A percentile compares a stretch with the other conserved stretches of the same genome.
Conservation (phyloP, 768 basidiomycete species). For the Kwoniella pini region DNA sequence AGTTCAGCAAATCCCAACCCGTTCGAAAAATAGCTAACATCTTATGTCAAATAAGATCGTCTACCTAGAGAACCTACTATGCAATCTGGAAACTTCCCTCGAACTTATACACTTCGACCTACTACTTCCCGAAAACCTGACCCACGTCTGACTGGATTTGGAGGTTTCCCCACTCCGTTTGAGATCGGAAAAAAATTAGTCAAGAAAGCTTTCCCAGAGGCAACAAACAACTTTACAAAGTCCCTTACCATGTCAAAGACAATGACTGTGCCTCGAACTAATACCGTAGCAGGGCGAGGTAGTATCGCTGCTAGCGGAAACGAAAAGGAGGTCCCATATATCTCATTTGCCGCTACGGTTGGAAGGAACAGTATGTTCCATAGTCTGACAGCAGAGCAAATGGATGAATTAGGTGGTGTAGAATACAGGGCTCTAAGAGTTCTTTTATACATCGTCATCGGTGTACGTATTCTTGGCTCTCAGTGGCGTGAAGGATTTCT, state of each 20-base stretch:
- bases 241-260: constrained; percentile 70
- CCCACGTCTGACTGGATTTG: constrained; percentile 47
- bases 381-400: constrained; percentile 70
- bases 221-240: constrained; percentile 63
- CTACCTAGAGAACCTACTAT: constrained; percentile 37
- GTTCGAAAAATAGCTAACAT: no score
- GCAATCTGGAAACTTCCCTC: constrained; percentile 35
- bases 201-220: constrained; percentile 64
- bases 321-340: constrained; percentile 66
- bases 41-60: constrained; percentile 6
- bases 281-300: constrained; percentile 42
- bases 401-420: constrained; percentile 89
- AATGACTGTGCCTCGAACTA: constrained; percentile 57
- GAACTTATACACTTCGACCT: constrained; percentile 46
- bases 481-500: no score
- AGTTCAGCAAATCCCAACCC: background rate
- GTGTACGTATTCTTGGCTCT: constrained; percentile 59
- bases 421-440: constrained; percentile 84
- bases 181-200: constrained; percentile 59
- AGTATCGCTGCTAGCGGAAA: constrained; percentile 56
- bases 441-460: constrained; percentile 74
- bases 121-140: constrained; percentile 26
- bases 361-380: constrained; percentile 69
- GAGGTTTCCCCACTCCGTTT: constrained; percentile 55
- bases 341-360: constrained; percentile 81